Evolutionary conservation across 139 green algal species (phyloP).

Genomic region (Tetradesmus obliquus): DNA sequence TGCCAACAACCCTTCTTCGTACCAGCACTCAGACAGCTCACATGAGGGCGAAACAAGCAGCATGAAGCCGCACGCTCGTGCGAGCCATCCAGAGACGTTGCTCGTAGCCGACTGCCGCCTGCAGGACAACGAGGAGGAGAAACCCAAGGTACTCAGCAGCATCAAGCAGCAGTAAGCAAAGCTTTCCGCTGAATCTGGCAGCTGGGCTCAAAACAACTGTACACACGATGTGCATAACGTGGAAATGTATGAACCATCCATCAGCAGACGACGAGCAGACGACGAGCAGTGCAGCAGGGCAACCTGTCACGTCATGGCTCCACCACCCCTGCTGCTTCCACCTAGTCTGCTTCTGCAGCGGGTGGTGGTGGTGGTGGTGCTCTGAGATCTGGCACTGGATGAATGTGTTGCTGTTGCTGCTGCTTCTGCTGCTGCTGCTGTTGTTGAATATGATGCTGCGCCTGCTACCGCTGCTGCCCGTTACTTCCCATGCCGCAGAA

Average conservation of each 20-base stretch:
- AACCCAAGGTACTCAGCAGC: not conserved
- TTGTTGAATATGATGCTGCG: not conserved
- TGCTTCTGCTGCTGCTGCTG: not conserved
- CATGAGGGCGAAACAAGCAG: not conserved
- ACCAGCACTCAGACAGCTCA: not conserved
- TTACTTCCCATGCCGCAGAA: not conserved
- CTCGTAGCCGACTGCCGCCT: not conserved
- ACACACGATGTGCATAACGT: not conserved
- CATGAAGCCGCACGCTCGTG: not conserved
- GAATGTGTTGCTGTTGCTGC: not conserved
- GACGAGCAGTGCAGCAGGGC: not conserved
- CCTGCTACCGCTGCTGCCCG: not conserved
- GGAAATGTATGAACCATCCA: no score
- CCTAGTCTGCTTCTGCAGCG: not conserved
- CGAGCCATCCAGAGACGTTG: not conserved
- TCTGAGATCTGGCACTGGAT: no score
- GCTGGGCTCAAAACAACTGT: not conserved
- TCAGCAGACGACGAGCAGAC: not conserved
- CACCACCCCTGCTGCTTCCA: not conserved
- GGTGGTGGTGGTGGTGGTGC: no score
- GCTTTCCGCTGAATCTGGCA: not conserved
- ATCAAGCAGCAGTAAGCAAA: not conserved
- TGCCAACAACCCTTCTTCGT: not conserved
- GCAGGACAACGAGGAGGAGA: not conserved
- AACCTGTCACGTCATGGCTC: no score